Evolutionary conservation across 306 rosid genomes (phyloP).

Genomic region (Crotalaria pallida): DNA sequence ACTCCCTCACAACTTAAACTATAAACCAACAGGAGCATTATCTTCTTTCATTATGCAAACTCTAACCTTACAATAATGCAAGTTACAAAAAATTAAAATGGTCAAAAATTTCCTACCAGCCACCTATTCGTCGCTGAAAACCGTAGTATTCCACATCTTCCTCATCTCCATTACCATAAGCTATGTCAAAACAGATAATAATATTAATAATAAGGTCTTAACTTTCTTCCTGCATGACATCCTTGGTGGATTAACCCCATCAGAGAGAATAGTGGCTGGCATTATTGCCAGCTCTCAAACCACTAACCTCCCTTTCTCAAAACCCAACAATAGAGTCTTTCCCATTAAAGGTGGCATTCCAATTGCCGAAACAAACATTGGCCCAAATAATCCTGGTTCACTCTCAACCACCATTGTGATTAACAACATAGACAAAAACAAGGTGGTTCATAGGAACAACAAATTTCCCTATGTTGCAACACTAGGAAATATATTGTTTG

Average conservation of each 20-base stretch:
- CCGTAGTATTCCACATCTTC: not conserved
- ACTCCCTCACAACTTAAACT: not conserved
- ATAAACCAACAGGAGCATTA: not conserved
- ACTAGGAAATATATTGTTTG: constrained; percentile 30
- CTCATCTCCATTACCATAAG: constrained; percentile 7
- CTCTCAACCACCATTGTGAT: not conserved
- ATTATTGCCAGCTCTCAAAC: constrained; percentile 19
- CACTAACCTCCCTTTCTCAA: constrained; percentile 37
- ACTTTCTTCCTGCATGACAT: constrained; percentile 42
- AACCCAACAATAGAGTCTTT: constrained; percentile 32
- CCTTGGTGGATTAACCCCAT: constrained; percentile 35
- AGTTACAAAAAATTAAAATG: constrained; percentile 1
- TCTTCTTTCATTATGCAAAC: not conserved
- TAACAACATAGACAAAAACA: constrained; percentile 24
- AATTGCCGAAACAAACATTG: constrained; percentile 9
- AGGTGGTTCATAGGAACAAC: constrained; percentile 11
- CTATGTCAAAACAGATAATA: not conserved
- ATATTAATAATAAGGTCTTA: too few species aligned
- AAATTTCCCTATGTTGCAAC: constrained; percentile 23
- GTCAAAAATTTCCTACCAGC: not conserved
- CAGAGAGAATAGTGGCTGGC: constrained; percentile 39
- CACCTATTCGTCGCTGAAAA: not conserved
- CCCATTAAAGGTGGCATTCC: constrained; percentile 28
- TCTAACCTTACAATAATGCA: not conserved
- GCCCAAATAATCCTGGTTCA: not conserved